Evolutionary conservation across 2,329 filamentous ascomycete genomes (phyloP), one percentile per base, ranked within the genome.

Genomic region (Paecilomyces variotii): DNA sequence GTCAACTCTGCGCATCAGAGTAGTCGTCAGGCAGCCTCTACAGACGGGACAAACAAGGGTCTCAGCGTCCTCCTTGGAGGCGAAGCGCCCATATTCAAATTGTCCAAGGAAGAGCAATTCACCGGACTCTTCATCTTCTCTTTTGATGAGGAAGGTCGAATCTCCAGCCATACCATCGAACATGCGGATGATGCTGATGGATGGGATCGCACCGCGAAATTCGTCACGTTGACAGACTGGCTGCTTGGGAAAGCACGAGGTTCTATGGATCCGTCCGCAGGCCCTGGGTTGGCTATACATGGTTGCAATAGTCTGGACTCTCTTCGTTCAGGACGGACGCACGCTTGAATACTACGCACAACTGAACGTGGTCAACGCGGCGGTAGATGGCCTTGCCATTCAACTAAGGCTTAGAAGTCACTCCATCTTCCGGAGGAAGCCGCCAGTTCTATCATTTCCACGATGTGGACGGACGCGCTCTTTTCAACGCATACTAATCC

Each of bases 161-260:
- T 99, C 35, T 76, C 89, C 54, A 91, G 85, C 65, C 94, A 97
- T 73, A 96, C 90, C 0, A 97, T 99, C 68, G 94, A 99, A 76
- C 90, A 96, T 75, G 89, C 90, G 1, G 89, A 97, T 67, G 87
- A 94, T 67, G 87, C 87, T 14, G 85, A 87, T 45, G 85, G 90
- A 60, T 95, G 88, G 85, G 92, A 97, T 67, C 85, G 84, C 62
- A 91, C 89, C 27, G 87, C 90, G 25, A 90, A 87, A 69, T 89
- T 99, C 24, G 91, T 97, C 14, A 91, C 89, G 12, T 78, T 97
- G 64, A 97, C 94, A 14, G 94, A 99, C 72, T 97, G 94, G 93
- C 76, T 99, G 63, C 80, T 97, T 45, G 91, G 92, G 1, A 88
- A 88, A 55, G 87, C 92, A 64, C 83, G 81, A 70, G 82, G 81